Evolutionary conservation across 176 grass and related monocot genomes (phyloP).

Genomic region (Cymbopogon citratus): DNA sequence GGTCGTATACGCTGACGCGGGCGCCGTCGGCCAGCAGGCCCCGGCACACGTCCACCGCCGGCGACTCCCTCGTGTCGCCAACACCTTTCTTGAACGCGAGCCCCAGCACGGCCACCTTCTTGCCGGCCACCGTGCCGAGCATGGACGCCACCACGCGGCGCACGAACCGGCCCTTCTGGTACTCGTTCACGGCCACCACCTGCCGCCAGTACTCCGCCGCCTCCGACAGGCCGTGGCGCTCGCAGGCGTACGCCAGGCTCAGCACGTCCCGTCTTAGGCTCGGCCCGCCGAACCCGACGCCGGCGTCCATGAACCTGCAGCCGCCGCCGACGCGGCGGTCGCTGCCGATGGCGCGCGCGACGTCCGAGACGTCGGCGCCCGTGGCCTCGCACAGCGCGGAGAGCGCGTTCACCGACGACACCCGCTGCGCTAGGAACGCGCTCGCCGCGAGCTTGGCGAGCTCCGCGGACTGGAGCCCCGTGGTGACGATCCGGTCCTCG

Average conservation of each 20-base stretch:
- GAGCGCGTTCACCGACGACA: slow-evolving; percentile 53
- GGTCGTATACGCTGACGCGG: slow-evolving; percentile 41
- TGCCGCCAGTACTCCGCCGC: slow-evolving; percentile 51
- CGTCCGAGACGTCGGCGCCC: slow-evolving; percentile 46
- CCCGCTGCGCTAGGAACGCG: slow-evolving; percentile 52
- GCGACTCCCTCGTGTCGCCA: slow-evolving; percentile 42
- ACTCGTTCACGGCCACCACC: slow-evolving; percentile 57
- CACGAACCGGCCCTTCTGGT: slow-evolving; percentile 59
- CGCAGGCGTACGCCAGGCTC: slow-evolving; percentile 47
- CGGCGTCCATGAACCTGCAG: slow-evolving; percentile 8
- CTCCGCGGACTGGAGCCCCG: slow-evolving; percentile 41
- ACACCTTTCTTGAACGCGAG: slow-evolving; percentile 57
- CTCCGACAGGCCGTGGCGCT: slow-evolving; percentile 36
- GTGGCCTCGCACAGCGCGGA: slow-evolving; percentile 58
- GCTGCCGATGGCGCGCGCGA: slow-evolving; percentile 37
- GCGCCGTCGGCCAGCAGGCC: slow-evolving; percentile 40
- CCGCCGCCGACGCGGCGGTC: slow-evolving; percentile 36
- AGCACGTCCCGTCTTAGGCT: slow-evolving; percentile 47
- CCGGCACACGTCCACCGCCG: slow-evolving; percentile 45
- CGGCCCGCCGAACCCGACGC: slow-evolving; percentile 52
- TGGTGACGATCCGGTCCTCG: slow-evolving; percentile 44
- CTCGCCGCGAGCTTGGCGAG: slow-evolving; percentile 48
- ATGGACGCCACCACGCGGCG: slow-evolving; percentile 49
- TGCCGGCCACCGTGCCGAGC: slow-evolving; percentile 52
- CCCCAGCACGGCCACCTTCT: slow-evolving; percentile 52